Evolutionary conservation across 2,329 filamentous ascomycete species (phyloP).

Genomic region (Alternaria sp.): DNA sequence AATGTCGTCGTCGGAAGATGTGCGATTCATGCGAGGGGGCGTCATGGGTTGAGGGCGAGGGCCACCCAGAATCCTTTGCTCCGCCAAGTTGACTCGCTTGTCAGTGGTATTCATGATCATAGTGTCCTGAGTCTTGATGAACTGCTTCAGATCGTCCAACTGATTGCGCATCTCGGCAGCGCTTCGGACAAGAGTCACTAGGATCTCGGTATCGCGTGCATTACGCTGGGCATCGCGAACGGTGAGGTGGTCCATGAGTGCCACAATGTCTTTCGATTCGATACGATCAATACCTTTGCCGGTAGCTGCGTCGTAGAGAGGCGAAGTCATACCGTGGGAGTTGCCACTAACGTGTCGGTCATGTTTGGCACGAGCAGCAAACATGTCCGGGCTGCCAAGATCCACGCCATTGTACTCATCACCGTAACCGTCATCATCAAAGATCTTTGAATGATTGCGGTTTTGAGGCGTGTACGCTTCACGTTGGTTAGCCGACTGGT

Average conservation of each 20-base stretch:
- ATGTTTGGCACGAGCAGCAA: constrained; percentile 57
- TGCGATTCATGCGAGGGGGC: constrained; percentile 65
- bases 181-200: constrained; percentile 91
- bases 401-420: constrained; percentile 60
- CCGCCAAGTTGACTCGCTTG: constrained; percentile 85
- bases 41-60: constrained; percentile 75
- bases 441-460: constrained; percentile 57
- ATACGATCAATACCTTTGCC: constrained; percentile 90
- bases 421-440: constrained; percentile 65
- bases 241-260: constrained; percentile 97
- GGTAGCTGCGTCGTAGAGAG: constrained; percentile 88
- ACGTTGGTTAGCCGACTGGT: constrained; percentile 78
- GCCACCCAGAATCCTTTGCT: constrained; percentile 83
- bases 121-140: constrained; percentile 89
- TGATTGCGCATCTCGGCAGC: constrained; percentile 97
- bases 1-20: constrained; percentile 63
- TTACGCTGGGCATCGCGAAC: constrained; percentile 96
- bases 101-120: constrained; percentile 88
- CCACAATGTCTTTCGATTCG: constrained; percentile 95
- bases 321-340: constrained; percentile 89
- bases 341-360: constrained; percentile 81
- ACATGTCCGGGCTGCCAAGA: constrained; percentile 56
- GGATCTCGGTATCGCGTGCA: constrained; percentile 93
- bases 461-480: constrained; percentile 58
- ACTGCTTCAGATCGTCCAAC: constrained; percentile 93